phyloP scores from a whole-genome alignment of 2,329 filamentous ascomycete species.

The Ophioceras dolichostomum region DNA sequence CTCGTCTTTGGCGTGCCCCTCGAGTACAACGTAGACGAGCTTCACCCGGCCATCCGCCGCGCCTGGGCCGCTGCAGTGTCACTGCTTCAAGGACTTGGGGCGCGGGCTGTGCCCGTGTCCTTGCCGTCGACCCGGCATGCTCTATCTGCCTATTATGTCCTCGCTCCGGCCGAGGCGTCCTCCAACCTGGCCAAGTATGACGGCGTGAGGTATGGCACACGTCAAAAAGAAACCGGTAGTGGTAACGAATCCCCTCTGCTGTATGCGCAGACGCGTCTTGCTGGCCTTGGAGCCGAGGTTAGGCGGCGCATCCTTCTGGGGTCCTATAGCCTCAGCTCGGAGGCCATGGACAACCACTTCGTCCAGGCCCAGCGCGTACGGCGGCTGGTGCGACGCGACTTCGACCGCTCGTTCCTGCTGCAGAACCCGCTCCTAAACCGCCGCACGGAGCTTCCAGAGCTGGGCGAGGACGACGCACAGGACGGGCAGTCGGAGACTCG shows the following conservation, averaged over 20 bases:
- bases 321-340: constrained; percentile 78
- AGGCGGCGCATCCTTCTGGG: constrained; percentile 78
- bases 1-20: constrained; percentile 45
- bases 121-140: constrained; percentile 77
- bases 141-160: constrained; percentile 86
- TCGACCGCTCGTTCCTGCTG: constrained; percentile 63
- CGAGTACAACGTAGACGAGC: constrained; percentile 83
- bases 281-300: constrained; percentile 74
- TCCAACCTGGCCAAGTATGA: constrained; percentile 97
- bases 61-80: constrained; percentile 57
- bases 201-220: constrained; percentile 76
- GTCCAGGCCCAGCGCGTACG: constrained; percentile 84
- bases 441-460: no score
- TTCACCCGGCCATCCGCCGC: constrained; percentile 54
- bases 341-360: constrained; percentile 93
- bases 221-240: constrained; percentile 28
- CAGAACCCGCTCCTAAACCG: constrained; percentile 59
- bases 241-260: no score
- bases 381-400: constrained; percentile 73
- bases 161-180: constrained; percentile 88
- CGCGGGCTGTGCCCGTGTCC: constrained; percentile 61
- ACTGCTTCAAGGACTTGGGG: constrained; percentile 50
- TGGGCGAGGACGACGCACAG: constrained; percentile 5
- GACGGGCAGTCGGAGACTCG: constrained; percentile 18
- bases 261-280: constrained; percentile 63